phyloP scores from a whole-genome alignment of 1,284 basidiomycete species.

The Rhodotorula sp. region DNA sequence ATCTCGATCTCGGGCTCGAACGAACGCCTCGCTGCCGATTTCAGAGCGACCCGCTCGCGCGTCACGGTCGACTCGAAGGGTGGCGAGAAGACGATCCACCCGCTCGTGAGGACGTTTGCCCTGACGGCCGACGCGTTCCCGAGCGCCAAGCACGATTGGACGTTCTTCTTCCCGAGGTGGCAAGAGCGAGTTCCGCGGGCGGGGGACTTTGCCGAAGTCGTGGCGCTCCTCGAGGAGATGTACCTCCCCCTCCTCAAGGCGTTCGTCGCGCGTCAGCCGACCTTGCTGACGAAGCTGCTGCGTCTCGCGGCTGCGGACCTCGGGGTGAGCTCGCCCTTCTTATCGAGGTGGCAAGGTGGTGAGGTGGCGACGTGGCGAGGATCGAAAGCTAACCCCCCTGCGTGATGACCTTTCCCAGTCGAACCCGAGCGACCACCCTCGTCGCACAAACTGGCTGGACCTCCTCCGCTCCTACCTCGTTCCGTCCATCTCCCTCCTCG shows the following conservation, averaged over 20 bases:
- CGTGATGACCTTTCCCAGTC: not conserved
- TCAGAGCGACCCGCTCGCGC: conserved; percentile 8
- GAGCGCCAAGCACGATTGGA: conserved; percentile 60
- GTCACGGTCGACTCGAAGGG: conserved; percentile 12
- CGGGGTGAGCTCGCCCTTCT: conserved; percentile 49
- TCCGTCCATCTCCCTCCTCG: conserved; percentile 80
- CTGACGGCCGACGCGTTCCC: conserved; percentile 15
- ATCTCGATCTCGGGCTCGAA: conserved; percentile 18
- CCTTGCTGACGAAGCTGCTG: conserved; percentile 19
- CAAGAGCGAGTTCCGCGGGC: conserved; percentile 66
- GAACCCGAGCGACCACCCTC: conserved; percentile 14
- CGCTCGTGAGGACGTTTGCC: not conserved
- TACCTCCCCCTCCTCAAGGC: conserved; percentile 53
- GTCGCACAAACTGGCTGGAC: conserved; percentile 64
- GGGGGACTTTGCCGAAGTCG: conserved; percentile 63
- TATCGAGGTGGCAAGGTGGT: conserved; percentile 53
- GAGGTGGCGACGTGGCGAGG: conserved; percentile 50
- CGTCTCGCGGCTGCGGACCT: conserved; percentile 21
- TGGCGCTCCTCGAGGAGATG: conserved; percentile 40
- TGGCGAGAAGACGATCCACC: conserved; percentile 2
- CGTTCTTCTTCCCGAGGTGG: conserved; percentile 90
- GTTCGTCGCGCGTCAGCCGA: conserved; percentile 23
- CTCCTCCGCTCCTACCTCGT: conserved; percentile 77
- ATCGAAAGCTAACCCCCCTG: not conserved
- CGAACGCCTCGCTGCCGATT: conserved; percentile 16